These are phyloP conservation scores for Pouteria glomerata DNA, from an alignment of 148 eudicot species.

Conservation along the genomic window DNA sequence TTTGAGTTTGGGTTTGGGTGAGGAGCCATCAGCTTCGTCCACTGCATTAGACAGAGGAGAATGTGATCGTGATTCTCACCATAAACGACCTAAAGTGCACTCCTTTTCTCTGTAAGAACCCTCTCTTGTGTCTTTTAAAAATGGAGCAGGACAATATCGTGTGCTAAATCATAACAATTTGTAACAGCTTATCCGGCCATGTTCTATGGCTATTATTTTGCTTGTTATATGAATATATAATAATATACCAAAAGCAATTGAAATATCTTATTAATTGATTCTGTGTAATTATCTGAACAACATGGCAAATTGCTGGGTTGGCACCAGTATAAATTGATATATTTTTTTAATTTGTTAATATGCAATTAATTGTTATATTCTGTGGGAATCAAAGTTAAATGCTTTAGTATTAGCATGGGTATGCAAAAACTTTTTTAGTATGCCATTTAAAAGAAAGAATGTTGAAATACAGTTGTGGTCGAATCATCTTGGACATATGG, in stretches of 20 bases:
- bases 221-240: background rate
- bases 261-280: background rate
- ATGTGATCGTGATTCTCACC: conserved; percentile 41
- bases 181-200: background rate
- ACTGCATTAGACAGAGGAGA: conserved; percentile 15
- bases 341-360: too few relatives aligned
- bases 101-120: conserved; percentile 33
- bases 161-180: background rate
- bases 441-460: background rate
- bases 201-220: too few relatives aligned
- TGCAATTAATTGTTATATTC: too few relatives aligned
- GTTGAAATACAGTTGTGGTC: background rate
- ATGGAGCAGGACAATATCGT: background rate
- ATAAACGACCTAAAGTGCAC: conserved; percentile 69
- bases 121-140: too few relatives aligned
- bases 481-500: background rate
- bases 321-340: background rate
- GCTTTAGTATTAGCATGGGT: background rate
- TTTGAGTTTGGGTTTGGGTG: conserved; percentile 40
- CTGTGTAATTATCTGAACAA: background rate
- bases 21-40: conserved; percentile 22
- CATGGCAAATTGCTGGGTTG: background rate
- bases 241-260: background rate
- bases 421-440: background rate
- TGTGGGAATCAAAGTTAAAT: too few relatives aligned